Evolutionary conservation across 768 basidiomycete species (phyloP), one percentile per base, ranked within the genome.

Genomic region (Cystobasidium ongulense): DNA sequence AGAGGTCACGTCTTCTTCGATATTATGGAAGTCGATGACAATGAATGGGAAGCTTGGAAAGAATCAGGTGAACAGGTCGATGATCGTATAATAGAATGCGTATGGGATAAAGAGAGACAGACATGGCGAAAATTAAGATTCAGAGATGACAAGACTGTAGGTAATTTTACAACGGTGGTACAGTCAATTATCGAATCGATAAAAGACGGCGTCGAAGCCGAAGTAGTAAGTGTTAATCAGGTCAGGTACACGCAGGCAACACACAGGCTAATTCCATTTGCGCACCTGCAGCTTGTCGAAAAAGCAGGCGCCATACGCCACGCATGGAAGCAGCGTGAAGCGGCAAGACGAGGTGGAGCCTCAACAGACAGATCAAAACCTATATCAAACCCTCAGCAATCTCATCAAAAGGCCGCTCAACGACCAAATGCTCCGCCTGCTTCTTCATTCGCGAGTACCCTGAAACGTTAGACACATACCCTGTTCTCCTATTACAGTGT

Each of bases 1-100:
- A 23, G 54, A 35, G 68, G 68, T 25, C 68, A 71, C 38, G 78
- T 91, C 92, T 76, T 87, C 74, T 96, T 88, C 79, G 96, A 99
- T 80, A 84, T 86, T 57, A 86, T 99, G 85, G 85, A 87, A 73
- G 87, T 98, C 13, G 86, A 86, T 0, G 92, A 97, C 78, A 88
- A 88, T 2, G 92, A 96, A 80, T 99, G 96, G 96, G 92, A 94
- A 81, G 83, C 81, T 94, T 85, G 95, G 84, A 98, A 97, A 79
- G 81, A 82, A 3, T 86, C 87, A 0, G 87, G 89, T 7, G 90
- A 94, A 79, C 95, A 98, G 80, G 83, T 88, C 75, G 95, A 99
- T 78, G 94, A 98, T 81, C 87, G 95, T 13, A 86, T 98, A 43
- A 88, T 98, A 23, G 96, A 99, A 81, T 93, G 95, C 21, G 87